These are phyloP conservation scores for Komagataella pastoris DNA, from an alignment of 805 yeast species.

Conservation along the genomic window DNA sequence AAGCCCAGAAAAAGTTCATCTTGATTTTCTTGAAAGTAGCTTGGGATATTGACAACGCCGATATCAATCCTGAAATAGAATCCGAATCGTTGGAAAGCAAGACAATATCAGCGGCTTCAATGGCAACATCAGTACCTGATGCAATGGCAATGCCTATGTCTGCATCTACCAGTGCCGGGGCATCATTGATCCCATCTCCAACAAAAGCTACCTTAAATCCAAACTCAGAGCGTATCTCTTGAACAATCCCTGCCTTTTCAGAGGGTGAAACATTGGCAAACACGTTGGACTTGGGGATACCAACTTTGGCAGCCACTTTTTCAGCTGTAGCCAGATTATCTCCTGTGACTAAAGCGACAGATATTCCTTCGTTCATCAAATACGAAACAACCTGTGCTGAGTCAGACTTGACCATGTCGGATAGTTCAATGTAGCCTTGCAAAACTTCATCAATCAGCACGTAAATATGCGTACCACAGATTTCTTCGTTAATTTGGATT, in stretches of 20 bases:
- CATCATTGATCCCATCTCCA: constrained; percentile 97
- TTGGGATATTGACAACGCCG: constrained; percentile 55
- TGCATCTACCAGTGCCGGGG: constrained; percentile 86
- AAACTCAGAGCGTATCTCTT: constrained; percentile 29
- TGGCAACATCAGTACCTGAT: constrained; percentile 90
- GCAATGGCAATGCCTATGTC: constrained; percentile 87
- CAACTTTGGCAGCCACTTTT: constrained; percentile 51
- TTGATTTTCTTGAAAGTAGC: constrained; percentile 65
- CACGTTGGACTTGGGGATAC: constrained; percentile 49
- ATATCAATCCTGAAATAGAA: constrained; percentile 33
- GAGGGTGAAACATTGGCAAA: constrained; percentile 69
- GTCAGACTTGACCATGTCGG: constrained; percentile 57
- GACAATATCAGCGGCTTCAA: constrained; percentile 93
- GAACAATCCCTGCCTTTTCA: constrained; percentile 60
- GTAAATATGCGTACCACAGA: constrained; percentile 21
- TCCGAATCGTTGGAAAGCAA: constrained; percentile 29
- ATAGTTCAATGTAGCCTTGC: constrained; percentile 52
- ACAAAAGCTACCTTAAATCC: constrained; percentile 61
- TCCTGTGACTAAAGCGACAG: constrained; percentile 84
- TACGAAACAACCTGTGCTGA: constrained; percentile 46
- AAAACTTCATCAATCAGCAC: constrained; percentile 37
- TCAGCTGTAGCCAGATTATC: constrained; percentile 56
- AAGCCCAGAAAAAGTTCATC: constrained; percentile 79
- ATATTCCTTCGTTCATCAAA: constrained; percentile 36
- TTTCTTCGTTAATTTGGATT: background rate